A percentile compares a stretch with the other conserved stretches of the same genome.
phyloP scores from a whole-genome alignment of 1,139 yeast genomes.

The Debaryomyces psychrophilus region DNA sequence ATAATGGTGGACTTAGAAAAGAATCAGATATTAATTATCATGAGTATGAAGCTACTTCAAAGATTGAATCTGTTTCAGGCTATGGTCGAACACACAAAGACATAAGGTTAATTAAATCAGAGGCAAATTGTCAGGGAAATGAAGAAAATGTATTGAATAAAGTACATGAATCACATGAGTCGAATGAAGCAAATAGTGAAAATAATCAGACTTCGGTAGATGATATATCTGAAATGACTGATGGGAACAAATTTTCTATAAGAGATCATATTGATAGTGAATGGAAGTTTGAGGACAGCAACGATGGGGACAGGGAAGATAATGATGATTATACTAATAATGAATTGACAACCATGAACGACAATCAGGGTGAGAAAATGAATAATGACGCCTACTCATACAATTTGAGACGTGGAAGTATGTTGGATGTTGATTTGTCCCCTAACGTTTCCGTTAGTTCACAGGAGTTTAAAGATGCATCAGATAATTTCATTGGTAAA shows the following conservation, averaged over 20 bases:
- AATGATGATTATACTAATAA: conserved; percentile 36
- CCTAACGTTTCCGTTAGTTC: conserved; percentile 19
- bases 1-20: background rate
- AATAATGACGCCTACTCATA: background rate
- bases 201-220: background rate
- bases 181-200: background rate
- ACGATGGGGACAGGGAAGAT: conserved; percentile 49
- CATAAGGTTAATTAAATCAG: conserved; percentile 9
- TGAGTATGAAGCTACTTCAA: conserved; percentile 8
- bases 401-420: background rate
- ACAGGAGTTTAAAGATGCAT: conserved; percentile 23
- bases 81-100: conserved; percentile 10
- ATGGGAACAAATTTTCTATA: conserved; percentile 31
- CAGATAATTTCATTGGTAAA: conserved; percentile 19
- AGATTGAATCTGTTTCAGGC: conserved; percentile 14
- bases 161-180: too few species aligned
- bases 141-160: background rate
- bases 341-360: conserved; percentile 18
- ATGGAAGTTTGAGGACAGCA: conserved; percentile 47
- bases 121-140: background rate
- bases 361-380: background rate
- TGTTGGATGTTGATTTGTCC: conserved; percentile 19
- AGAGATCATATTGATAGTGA: conserved; percentile 41
- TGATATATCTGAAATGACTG: conserved; percentile 15
- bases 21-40: conserved; percentile 6